Percentiles rank a stretch among this genome's conserved stretches.
These are phyloP conservation scores for Narthecium ossifragum DNA, from an alignment of 106 monocot genomes.

Conservation along the genomic window DNA sequence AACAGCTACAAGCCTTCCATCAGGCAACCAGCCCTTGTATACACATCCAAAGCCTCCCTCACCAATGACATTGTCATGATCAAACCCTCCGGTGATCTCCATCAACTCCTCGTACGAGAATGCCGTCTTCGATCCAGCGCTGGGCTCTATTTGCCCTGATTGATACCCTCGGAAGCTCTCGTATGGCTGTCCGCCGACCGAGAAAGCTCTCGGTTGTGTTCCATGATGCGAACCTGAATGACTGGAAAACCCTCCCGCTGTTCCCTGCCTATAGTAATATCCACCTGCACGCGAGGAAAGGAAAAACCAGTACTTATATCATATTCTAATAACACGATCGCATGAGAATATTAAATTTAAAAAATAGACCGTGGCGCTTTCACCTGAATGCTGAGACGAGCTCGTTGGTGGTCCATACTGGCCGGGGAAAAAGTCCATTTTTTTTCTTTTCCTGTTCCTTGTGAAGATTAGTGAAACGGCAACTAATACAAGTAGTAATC, in stretches of 20 bases:
- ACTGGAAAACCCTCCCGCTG: conserved; percentile 9
- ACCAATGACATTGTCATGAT: conserved; percentile 54
- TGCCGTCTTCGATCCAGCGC: conserved; percentile 32
- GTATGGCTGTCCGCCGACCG: too few species aligned
- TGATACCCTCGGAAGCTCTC: too few species aligned
- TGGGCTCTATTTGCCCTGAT: conserved; percentile 18
- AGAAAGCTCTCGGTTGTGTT: conserved; percentile 19
- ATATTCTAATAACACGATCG: too few species aligned
- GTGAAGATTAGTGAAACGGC: conserved; percentile 19
- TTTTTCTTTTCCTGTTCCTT: conserved; percentile 32
- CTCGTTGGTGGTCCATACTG: conserved; percentile 24
- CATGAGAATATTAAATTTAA: too few species aligned
- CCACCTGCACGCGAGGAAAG: conserved; percentile 29
- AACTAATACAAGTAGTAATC: conserved; percentile 19
- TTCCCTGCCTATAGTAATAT: conserved; percentile 25
- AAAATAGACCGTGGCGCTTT: too few species aligned
- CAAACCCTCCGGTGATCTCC: conserved; percentile 60
- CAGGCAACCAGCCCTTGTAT: conserved; percentile 58
- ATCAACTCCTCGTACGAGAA: conserved; percentile 69
- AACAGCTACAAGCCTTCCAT: conserved; percentile 69
- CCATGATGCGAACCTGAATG: conserved; percentile 21
- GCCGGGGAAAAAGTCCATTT: conserved; percentile 16
- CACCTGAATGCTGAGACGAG: conserved; percentile 38
- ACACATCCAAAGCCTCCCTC: conserved; percentile 94
- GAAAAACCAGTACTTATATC: too few species aligned